Base-by-base conservation (phyloP, 768 basidiomycete genomes). In the Lactarius hatsudake region DNA sequence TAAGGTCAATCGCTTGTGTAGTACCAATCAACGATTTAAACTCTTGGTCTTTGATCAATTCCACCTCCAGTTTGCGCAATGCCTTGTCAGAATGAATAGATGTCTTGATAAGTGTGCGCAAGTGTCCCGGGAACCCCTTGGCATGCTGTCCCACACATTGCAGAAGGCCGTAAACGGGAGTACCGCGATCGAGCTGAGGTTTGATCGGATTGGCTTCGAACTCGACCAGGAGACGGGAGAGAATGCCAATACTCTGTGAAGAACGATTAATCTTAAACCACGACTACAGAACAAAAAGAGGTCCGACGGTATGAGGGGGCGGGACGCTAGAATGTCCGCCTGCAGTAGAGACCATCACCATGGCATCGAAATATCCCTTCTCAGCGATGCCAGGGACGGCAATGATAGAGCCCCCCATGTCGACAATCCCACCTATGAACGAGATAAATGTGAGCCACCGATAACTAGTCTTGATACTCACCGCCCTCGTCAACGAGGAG, bases 261-360 rank as follows among this genome's bases (percentile, higher is more conserved):
- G 45, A 15, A 26, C 1, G 43, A n/a, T 66, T 17, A 58, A 20
- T 48, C 45, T 66, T 17, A 58, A 20, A 54, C 45, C 34, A 23
- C 6, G 7, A n/a, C 42, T 12, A 7, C 18, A 36, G 26, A n/a
- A 10, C 32, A 3, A 3, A 9, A 36, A 3, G 23, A 10, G 32
- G 69, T 38, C 81, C 70, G 73, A 86, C 90, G 2, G 94, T 96
- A 71, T 97, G 93, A 2, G 77, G 72, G 18, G 91, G 92, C 18
- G 95, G 95, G 17, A 94, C 78, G 71, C 89, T 91, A 0, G 93
- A 94, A 76, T 96, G 95, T 0, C 94, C 94, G 6, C 94, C 94
- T 0, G 87, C 80, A 0, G 88, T 79, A 17, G 82, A 77, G 9
- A 95, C 86, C 64, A 87, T 82, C n/a, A 94, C 79, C 43, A 76